phyloP scores from a whole-genome alignment of 176 grass and related monocot species.

The Secale cereale region DNA sequence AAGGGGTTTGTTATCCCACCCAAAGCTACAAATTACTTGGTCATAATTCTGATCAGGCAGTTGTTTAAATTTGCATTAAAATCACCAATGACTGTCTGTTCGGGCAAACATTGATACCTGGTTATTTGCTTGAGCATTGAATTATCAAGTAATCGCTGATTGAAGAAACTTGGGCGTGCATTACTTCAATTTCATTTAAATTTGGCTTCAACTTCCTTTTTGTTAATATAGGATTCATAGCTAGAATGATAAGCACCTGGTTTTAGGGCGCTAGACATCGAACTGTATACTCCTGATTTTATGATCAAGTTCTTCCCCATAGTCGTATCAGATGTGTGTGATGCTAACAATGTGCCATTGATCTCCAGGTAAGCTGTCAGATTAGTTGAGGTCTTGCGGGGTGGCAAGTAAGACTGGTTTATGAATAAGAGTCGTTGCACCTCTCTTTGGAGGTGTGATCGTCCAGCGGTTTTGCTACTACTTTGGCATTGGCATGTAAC shows the following conservation, averaged over 20 bases:
- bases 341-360: background rate
- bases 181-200: background rate
- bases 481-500: background rate
- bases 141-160: background rate
- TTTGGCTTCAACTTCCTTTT: background rate
- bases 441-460: background rate
- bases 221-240: background rate
- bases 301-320: background rate
- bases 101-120: background rate
- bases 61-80: background rate
- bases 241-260: background rate
- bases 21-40: background rate
- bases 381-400: background rate
- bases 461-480: constrained; percentile 6
- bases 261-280: background rate
- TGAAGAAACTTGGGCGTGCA: background rate
- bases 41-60: background rate
- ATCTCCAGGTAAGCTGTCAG: constrained; percentile 16
- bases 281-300: background rate
- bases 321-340: background rate
- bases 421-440: background rate
- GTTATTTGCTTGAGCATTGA: background rate
- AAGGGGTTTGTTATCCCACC: background rate
- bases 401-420: constrained; percentile 7
- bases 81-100: background rate